phyloP scores from a whole-genome alignment of 2,329 filamentous ascomycete genomes.

The Coccinonectria pachysandricola region DNA sequence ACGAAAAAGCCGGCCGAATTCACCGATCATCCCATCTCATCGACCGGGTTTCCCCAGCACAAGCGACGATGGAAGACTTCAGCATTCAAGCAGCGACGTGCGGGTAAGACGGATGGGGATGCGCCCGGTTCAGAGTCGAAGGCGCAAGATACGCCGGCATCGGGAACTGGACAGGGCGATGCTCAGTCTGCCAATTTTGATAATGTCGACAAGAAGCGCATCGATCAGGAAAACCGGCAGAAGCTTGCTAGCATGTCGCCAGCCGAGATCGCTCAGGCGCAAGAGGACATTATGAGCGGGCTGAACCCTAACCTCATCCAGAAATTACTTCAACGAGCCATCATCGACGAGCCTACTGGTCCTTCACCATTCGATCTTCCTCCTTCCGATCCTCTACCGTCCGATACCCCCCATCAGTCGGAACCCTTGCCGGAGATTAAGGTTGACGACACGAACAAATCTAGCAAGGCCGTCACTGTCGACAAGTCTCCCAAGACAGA shows the following conservation, averaged over 20 bases:
- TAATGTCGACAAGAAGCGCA: constrained; percentile 55
- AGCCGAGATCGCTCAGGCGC: constrained; percentile 71
- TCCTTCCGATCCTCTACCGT: constrained; percentile 1
- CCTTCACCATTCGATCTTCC: constrained; percentile 33
- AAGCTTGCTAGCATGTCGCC: constrained; percentile 68
- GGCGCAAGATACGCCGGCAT: not conserved
- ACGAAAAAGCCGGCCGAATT: constrained; percentile 53
- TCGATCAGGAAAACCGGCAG: constrained; percentile 73
- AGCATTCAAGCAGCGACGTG: constrained; percentile 59
- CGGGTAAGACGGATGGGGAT: constrained; percentile 12
- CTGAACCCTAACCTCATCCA: constrained; percentile 69
- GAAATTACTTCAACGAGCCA: constrained; percentile 64
- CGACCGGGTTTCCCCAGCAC: constrained; percentile 78
- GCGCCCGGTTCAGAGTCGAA: constrained; percentile 1
- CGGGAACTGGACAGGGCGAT: not conserved
- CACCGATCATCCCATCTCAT: constrained; percentile 32
- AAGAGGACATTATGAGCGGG: constrained; percentile 67
- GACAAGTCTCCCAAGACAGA: constrained; percentile 8
- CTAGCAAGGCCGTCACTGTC: too few species aligned
- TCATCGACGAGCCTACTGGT: constrained; percentile 52
- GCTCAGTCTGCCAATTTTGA: constrained; percentile 19
- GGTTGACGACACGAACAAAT: constrained; percentile 26
- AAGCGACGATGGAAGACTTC: constrained; percentile 66
- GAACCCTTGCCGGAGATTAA: constrained; percentile 22
- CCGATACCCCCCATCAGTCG: constrained; percentile 6